phyloP scores from a whole-genome alignment of 2,329 filamentous ascomycete genomes.

The Penicillium sp. region DNA sequence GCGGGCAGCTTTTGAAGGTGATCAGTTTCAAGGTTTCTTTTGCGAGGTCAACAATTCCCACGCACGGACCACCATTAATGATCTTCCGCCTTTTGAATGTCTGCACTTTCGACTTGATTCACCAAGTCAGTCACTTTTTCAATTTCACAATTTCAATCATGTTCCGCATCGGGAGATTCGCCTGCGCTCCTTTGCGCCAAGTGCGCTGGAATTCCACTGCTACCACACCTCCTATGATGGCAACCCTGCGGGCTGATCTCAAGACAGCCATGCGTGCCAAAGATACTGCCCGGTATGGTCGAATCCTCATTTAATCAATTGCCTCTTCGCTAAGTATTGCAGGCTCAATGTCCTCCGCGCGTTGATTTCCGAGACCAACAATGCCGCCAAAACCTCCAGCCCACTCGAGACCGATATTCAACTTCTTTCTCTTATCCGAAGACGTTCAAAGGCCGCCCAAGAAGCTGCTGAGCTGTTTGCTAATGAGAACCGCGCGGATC shows the following conservation, averaged over 20 bases:
- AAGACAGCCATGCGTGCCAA: slow-evolving; percentile 53
- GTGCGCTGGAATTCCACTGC: slow-evolving; percentile 44
- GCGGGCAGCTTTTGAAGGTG: neutral
- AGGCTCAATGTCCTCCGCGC: slow-evolving; percentile 51
- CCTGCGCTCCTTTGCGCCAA: slow-evolving; percentile 27
- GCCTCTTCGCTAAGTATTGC: neutral
- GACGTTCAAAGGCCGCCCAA: slow-evolving; percentile 39
- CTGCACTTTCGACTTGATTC: neutral
- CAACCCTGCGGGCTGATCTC: slow-evolving; percentile 46
- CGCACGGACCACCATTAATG: slow-evolving; percentile 35
- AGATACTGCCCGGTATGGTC: slow-evolving; percentile 44
- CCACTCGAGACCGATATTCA: slow-evolving; percentile 50
- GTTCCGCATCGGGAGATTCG: slow-evolving; percentile 33
- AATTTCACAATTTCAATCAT: slow-evolving; percentile 20
- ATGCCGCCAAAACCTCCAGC: slow-evolving; percentile 46
- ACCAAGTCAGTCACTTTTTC: neutral
- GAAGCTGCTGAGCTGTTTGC: slow-evolving; percentile 44
- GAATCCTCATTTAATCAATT: neutral
- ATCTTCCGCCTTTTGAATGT: slow-evolving; percentile 22
- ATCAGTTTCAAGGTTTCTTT: slow-evolving; percentile 19
- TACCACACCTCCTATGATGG: slow-evolving; percentile 44
- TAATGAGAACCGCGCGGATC: slow-evolving; percentile 42
- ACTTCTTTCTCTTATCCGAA: slow-evolving; percentile 48
- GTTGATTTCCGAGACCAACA: slow-evolving; percentile 52
- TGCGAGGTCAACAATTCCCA: slow-evolving; percentile 23